Conservation (phyloP, 2,329 filamentous ascomycete genomes). For the Colletotrichum acutatum region DNA sequence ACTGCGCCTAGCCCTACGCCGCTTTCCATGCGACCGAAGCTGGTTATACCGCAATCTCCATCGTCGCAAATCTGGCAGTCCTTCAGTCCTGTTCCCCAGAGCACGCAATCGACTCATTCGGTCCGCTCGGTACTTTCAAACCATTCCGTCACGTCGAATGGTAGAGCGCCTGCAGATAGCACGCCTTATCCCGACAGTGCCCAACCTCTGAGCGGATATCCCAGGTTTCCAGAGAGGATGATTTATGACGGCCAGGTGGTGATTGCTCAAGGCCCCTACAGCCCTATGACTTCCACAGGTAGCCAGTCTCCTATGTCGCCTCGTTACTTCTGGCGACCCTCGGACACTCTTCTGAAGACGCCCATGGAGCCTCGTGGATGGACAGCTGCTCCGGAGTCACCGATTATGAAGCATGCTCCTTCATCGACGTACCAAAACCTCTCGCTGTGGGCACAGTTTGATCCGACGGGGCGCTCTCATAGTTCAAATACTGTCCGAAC, state of each 20-base stretch:
- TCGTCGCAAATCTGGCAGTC: neutral
- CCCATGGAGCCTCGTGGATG: too few relatives aligned
- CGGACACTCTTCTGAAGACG: constrained; percentile 36
- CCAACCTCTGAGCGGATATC: constrained; percentile 39
- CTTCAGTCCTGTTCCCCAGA: neutral
- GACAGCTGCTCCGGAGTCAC: too few relatives aligned
- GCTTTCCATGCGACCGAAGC: constrained; percentile 41
- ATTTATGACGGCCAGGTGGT: too few relatives aligned
- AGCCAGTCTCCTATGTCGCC: constrained; percentile 35
- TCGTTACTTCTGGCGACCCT: constrained; percentile 39
- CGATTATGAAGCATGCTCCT: too few relatives aligned
- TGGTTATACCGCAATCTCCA: constrained; percentile 28
- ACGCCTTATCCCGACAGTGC: constrained; percentile 35
- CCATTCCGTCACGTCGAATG: neutral
- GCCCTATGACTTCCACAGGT: too few relatives aligned
- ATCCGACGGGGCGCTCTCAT: too few relatives aligned
- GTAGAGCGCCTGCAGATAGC: constrained; percentile 12
- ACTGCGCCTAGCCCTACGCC: constrained; percentile 46
- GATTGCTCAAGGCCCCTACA: too few relatives aligned
- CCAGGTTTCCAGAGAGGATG: too few relatives aligned
- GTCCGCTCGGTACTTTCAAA: neutral
- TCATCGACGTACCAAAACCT: too few relatives aligned
- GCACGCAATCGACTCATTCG: neutral
- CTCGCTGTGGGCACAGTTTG: too few relatives aligned
- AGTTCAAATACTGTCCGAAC: too few relatives aligned